phyloP scores from a whole-genome alignment of 108 stramenopile genomes.

The Heterococcus sp. region DNA sequence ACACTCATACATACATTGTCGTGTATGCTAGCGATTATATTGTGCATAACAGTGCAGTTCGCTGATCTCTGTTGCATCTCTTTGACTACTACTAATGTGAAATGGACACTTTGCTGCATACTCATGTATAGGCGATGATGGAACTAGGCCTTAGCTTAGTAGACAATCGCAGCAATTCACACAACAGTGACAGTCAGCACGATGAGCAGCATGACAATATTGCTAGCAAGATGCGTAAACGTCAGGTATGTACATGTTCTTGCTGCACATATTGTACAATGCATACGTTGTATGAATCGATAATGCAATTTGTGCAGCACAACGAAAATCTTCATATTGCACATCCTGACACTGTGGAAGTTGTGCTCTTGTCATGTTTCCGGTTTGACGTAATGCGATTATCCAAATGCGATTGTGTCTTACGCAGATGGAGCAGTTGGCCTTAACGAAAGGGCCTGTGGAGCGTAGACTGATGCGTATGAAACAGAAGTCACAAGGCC shows the following conservation, averaged over 20 bases:
- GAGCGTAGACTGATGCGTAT: constrained; percentile 31
- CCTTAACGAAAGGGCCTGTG: constrained; percentile 29
- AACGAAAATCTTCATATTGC: neutral
- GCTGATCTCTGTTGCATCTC: too few species aligned
- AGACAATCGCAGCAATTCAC: constrained; percentile 1
- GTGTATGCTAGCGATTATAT: too few species aligned
- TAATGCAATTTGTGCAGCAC: neutral
- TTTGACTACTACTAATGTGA: too few species aligned
- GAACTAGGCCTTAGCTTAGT: constrained; percentile 51
- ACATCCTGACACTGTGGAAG: neutral
- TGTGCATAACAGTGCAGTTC: too few species aligned
- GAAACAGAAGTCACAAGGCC: constrained; percentile 17
- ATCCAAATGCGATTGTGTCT: neutral
- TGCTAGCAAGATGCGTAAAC: neutral
- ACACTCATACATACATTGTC: too few species aligned
- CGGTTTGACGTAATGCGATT: too few species aligned
- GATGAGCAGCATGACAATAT: neutral
- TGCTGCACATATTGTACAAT: neutral
- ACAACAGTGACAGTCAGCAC: neutral
- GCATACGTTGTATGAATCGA: neutral
- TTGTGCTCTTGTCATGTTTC: too few species aligned
- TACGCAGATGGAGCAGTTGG: constrained; percentile 24
- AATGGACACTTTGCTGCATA: neutral
- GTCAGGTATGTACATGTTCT: neutral
- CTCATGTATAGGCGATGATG: constrained; percentile 41